A percentile compares a stretch with the other conserved stretches of the same genome.
Conservation (phyloP, 208 protist genomes). For the Wallacemonas collosoma region DNA sequence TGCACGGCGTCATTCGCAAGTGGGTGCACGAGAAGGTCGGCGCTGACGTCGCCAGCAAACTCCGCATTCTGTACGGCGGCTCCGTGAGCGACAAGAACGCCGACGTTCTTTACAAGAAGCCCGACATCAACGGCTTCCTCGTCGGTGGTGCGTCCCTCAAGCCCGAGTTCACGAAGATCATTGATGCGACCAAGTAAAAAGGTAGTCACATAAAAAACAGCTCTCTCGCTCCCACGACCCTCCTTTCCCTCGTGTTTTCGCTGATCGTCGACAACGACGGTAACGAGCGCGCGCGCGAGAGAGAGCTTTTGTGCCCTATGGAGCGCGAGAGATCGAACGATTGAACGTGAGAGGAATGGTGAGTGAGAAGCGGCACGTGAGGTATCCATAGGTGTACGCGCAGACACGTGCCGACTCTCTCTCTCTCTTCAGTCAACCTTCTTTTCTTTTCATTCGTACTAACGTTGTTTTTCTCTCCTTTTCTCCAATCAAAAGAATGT, state of each 20-base stretch:
- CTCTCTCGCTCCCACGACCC: background rate
- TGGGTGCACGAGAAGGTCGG: conserved; percentile 91
- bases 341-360: background rate
- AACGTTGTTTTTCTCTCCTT: background rate
- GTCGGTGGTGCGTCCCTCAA: conserved; percentile 98
- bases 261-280: too few species aligned
- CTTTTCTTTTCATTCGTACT: background rate
- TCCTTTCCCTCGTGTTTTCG: too few species aligned
- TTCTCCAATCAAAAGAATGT: conserved; percentile 4
- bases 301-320: too few species aligned
- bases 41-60: conserved; percentile 83
- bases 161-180: conserved; percentile 96
- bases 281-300: too few species aligned
- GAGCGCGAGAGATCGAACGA: too few species aligned
- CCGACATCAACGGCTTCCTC: conserved; percentile 98
- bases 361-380: too few species aligned
- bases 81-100: conserved; percentile 95
- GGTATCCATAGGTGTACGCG: too few species aligned
- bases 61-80: conserved; percentile 98
- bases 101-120: conserved; percentile 83
- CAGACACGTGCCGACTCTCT: background rate
- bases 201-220: background rate
- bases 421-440: background rate
- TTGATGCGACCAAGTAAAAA: conserved; percentile 78
- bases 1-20: conserved; percentile 88